phyloP scores from a whole-genome alignment of 495 filamentous ascomycete species.

The Aspergillus campestris region DNA sequence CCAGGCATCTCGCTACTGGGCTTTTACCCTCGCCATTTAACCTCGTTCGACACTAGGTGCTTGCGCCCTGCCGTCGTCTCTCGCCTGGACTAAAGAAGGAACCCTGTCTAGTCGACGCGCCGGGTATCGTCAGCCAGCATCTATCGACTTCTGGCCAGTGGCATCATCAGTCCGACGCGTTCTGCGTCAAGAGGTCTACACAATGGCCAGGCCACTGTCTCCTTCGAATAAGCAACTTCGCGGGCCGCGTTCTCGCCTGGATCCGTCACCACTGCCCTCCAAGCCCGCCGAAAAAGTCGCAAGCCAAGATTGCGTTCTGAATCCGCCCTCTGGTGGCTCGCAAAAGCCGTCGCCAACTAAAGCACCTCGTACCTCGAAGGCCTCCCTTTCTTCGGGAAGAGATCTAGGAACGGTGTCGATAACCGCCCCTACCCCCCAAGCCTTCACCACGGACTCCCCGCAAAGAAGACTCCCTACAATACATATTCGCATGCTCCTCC shows the following conservation, averaged over 20 bases:
- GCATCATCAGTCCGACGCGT: constrained; percentile 58
- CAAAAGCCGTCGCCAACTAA: constrained; percentile 53
- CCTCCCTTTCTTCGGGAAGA: constrained; percentile 23
- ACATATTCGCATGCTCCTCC: constrained; percentile 37
- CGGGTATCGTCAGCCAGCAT: constrained; percentile 13
- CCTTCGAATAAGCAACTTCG: constrained; percentile 41
- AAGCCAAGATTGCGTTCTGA: constrained; percentile 43
- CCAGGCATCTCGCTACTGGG: too few relatives aligned
- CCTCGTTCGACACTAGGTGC: too few relatives aligned
- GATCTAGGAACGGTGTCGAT: constrained; percentile 52
- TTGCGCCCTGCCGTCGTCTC: too few relatives aligned
- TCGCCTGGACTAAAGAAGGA: too few relatives aligned
- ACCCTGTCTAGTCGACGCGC: constrained; percentile 16
- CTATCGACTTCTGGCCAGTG: constrained; percentile 8
- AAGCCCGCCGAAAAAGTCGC: constrained; percentile 37
- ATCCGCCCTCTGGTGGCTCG: constrained; percentile 40
- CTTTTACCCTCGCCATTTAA: too few relatives aligned
- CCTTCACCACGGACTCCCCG: constrained; percentile 72
- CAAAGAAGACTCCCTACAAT: constrained; percentile 63
- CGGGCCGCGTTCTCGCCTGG: constrained; percentile 36
- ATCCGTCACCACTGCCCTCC: constrained; percentile 44
- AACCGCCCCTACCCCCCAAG: constrained; percentile 56
- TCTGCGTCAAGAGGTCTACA: constrained; percentile 49
- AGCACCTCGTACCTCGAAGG: constrained; percentile 35
- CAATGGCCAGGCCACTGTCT: constrained; percentile 53